phyloP scores from a whole-genome alignment of 257 asterid genomes.

The Fraxinus quadrangulata region DNA sequence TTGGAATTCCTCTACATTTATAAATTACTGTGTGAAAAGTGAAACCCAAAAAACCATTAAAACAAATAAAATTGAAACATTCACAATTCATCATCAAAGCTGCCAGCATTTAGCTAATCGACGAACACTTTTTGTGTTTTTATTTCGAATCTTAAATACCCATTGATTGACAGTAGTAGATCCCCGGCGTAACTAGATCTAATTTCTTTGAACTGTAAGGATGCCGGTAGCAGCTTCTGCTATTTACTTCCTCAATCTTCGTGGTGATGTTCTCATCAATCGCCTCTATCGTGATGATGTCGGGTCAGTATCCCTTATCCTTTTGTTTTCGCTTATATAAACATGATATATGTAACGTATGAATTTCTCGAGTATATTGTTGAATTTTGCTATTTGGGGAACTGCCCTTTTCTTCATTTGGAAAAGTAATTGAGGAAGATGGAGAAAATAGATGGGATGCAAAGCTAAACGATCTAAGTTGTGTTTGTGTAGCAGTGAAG shows the following conservation, averaged over 20 bases:
- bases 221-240: neutral
- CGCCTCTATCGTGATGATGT: constrained; percentile 85
- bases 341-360: too few species aligned
- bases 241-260: too few species aligned
- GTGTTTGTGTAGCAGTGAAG: neutral
- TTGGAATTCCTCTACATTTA: too few species aligned
- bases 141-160: neutral
- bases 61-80: too few species aligned
- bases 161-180: neutral
- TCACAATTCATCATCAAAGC: too few species aligned
- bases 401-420: neutral
- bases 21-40: too few species aligned
- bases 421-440: neutral
- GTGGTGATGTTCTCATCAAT: too few species aligned
- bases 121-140: neutral
- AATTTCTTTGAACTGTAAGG: constrained; percentile 22
- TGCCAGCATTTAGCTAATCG: neutral
- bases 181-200: constrained; percentile 31
- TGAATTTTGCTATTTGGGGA: neutral
- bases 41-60: too few species aligned
- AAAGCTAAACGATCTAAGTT: neutral
- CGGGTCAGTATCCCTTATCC: neutral
- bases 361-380: neutral
- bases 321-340: too few species aligned
- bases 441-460: neutral